Evolutionary conservation across 2,329 filamentous ascomycete genomes (phyloP).

Genomic region (Colletotrichum tamarilloi): DNA sequence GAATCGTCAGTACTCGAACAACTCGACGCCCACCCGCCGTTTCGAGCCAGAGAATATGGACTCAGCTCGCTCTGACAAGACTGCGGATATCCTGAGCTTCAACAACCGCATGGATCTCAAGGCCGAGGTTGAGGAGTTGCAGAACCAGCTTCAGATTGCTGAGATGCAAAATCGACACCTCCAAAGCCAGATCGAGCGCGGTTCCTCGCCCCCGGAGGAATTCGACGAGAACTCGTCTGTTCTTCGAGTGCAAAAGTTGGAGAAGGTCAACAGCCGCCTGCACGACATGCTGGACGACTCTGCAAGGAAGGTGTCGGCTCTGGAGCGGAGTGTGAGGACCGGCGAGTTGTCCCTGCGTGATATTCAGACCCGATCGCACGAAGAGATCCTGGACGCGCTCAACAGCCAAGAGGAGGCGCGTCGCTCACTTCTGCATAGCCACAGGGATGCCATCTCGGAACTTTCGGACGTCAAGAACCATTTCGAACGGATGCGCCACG

Average conservation of each 20-base stretch:
- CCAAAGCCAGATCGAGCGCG: conserved; percentile 84
- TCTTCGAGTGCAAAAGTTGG: conserved; percentile 87
- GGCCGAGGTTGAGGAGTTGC: conserved; percentile 88
- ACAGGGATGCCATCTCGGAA: conserved; percentile 87
- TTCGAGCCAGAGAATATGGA: conserved; percentile 74
- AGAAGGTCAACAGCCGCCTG: conserved; percentile 89
- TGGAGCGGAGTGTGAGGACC: conserved; percentile 87
- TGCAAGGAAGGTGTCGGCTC: conserved; percentile 86
- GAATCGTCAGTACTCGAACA: conserved; percentile 74
- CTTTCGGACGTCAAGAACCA: conserved; percentile 87
- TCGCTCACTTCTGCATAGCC: conserved; percentile 81
- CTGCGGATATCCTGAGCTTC: conserved; percentile 83
- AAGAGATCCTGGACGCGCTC: conserved; percentile 92
- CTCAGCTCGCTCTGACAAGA: conserved; percentile 86
- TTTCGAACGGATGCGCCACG: conserved; percentile 87
- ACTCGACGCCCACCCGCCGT: conserved; percentile 81
- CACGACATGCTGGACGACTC: conserved; percentile 97
- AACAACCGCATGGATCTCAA: conserved; percentile 93
- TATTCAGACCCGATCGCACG: conserved; percentile 91
- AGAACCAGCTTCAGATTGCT: conserved; percentile 92
- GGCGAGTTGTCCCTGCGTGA: conserved; percentile 91
- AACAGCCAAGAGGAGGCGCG: conserved; percentile 94
- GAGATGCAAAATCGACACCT: conserved; percentile 97
- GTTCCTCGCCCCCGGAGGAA: conserved; percentile 70
- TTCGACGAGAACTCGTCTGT: conserved; percentile 81